phyloP scores from a whole-genome alignment of 805 yeast genomes.

The Yarrowia sp. region DNA sequence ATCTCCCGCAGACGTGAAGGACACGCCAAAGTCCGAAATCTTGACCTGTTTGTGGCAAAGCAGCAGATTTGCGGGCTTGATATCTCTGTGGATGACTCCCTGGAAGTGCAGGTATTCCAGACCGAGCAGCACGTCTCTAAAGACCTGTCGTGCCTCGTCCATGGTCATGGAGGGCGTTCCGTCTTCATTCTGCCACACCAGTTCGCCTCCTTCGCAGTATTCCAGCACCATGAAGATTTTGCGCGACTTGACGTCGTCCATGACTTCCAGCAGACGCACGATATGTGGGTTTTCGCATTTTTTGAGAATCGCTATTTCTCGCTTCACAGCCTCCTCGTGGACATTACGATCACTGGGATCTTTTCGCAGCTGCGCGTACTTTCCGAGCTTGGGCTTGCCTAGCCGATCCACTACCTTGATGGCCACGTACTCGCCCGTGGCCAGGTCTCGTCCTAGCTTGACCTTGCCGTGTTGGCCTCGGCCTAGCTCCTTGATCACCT shows the following conservation, averaged over 20 bases:
- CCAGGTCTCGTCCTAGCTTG: slow-evolving; percentile 75
- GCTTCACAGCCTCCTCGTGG: slow-evolving; percentile 64
- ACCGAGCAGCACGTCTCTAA: slow-evolving; percentile 82
- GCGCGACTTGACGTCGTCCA: slow-evolving; percentile 78
- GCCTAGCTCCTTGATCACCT: slow-evolving; percentile 81
- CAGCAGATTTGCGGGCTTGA: slow-evolving; percentile 86
- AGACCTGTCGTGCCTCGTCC: slow-evolving; percentile 46
- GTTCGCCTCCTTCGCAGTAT: slow-evolving; percentile 86
- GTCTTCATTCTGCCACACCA: slow-evolving; percentile 40
- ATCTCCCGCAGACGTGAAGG: slow-evolving; percentile 51
- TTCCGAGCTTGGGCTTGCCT: slow-evolving; percentile 52
- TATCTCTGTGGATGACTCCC: slow-evolving; percentile 91
- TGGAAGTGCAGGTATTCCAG: slow-evolving; percentile 83
- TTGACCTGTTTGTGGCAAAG: slow-evolving; percentile 70
- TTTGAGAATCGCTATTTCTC: slow-evolving; percentile 91
- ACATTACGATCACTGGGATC: slow-evolving; percentile 37
- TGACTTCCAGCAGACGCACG: slow-evolving; percentile 79
- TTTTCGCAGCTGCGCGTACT: slow-evolving; percentile 36
- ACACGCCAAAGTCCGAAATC: slow-evolving; percentile 91
- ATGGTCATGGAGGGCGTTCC: slow-evolving; percentile 7
- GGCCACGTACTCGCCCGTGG: slow-evolving; percentile 65
- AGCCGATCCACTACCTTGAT: slow-evolving; percentile 86
- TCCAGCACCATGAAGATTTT: slow-evolving; percentile 89
- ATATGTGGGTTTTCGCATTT: slow-evolving; percentile 89
- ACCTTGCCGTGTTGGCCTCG: slow-evolving; percentile 99